Base-by-base conservation (phyloP, 2,329 filamentous ascomycete genomes). In the Aspergillus novoparasiticus region DNA sequence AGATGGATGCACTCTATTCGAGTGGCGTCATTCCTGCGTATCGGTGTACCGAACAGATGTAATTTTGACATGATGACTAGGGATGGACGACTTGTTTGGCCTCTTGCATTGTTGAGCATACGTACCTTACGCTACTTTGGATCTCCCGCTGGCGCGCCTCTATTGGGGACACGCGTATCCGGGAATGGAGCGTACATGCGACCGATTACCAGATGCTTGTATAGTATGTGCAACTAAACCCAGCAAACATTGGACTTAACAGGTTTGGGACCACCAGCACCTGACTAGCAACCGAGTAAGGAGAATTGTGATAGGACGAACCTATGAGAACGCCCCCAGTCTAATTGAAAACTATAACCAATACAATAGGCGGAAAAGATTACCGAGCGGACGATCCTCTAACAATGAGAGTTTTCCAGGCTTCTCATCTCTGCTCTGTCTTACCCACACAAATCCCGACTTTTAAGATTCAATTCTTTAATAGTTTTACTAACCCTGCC, bases 331-430 rank as follows among this genome's bases (percentile, higher is more conserved):
- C 34, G 12, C 36, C 45, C 16, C 48, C 50, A 43, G 21, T 30
- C 34, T n/a, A 10, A 26, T 39, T 51, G 50, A 41, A 32, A 53
- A 46, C 55, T 36, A 53, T 54, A n/a, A 16, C 6, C 5, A 39
- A 41, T 58, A 45, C 57, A 41, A 62, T 62, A 60, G 62, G 64
- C 55, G 64, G 64, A 62, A 64, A 46, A 57, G 26, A 55, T 43
- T 19, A 32, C 64, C 64, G 62, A 21, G 19, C 5, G 21, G 56
- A 16, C 30, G 48, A 62, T 62, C 60, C 11, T 6, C 48, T 32
- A 58, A 45, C 21, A 14, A 28, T 55, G 26, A 58, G 48, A 32
- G 8, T 19, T 32, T 41, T 43, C 8, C 11, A 39, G n/a, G 11
- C 43, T 59, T 59, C 21, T 28, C 16, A n/a, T 41, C 28, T 59